Evolutionary conservation across 83 land plant species (phyloP).

Genomic region (Picea engelmannii): DNA sequence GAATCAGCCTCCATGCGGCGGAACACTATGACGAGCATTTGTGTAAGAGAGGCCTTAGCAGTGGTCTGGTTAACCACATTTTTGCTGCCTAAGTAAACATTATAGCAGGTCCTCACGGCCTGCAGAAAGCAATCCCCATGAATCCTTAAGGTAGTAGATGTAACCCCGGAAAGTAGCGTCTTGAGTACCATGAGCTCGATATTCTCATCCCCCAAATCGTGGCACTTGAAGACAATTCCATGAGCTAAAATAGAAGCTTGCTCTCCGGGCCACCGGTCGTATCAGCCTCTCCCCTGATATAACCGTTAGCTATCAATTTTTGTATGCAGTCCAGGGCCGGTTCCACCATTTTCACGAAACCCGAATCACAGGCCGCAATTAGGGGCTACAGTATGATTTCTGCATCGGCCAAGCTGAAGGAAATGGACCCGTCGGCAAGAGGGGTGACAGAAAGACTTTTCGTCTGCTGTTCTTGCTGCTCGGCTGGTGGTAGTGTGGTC

Average conservation of each 20-base stretch:
- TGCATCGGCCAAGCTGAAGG: conserved; percentile 48
- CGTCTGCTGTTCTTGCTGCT: background rate
- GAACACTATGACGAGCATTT: conserved; percentile 96
- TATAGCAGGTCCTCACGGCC: conserved; percentile 88
- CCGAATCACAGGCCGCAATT: conserved; percentile 53
- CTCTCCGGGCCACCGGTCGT: conserved; percentile 44
- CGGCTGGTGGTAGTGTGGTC: conserved; percentile 12
- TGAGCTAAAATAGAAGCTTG: conserved; percentile 37
- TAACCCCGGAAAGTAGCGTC: conserved; percentile 84
- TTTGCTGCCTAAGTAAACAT: conserved; percentile 75
- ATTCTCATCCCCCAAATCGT: conserved; percentile 68
- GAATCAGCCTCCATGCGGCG: conserved; percentile 97
- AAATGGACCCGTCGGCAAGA: conserved; percentile 33
- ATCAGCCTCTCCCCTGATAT: conserved; percentile 79
- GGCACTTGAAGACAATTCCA: conserved; percentile 74
- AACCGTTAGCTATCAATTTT: conserved; percentile 65
- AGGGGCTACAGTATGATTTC: conserved; percentile 66
- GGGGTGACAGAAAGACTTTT: conserved; percentile 16
- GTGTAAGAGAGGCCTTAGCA: conserved; percentile 92
- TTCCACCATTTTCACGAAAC: conserved; percentile 55
- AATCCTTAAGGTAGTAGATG: conserved; percentile 71
- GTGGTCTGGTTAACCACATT: conserved; percentile 88
- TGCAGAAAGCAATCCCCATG: conserved; percentile 81
- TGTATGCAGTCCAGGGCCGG: conserved; percentile 74
- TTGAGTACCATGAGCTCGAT: conserved; percentile 76